Percentiles rank a stretch among this genome's conserved stretches.
Evolutionary conservation across 2,329 filamentous ascomycete genomes (phyloP).

Genomic region (Coniochaeta ligniaria): DNA sequence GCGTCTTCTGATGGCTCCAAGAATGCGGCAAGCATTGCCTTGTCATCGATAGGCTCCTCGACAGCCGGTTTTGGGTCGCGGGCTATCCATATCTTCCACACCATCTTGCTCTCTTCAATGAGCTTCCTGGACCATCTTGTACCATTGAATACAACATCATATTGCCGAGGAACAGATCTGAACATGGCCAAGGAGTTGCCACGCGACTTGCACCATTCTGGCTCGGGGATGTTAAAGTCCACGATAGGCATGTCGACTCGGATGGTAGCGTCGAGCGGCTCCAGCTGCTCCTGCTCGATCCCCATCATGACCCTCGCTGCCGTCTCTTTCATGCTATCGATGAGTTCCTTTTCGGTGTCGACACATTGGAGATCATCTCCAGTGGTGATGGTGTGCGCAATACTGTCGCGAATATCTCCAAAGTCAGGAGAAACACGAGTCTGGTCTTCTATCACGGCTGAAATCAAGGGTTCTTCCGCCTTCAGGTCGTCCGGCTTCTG

Average conservation of each 20-base stretch:
- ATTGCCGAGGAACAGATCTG: conserved; percentile 11
- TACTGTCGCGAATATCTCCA: not conserved
- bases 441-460: not conserved
- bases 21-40: conserved; percentile 8
- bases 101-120: conserved; percentile 13
- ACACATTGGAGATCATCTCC: not conserved
- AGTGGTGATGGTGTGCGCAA: not conserved
- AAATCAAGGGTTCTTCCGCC: not conserved
- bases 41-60: conserved; percentile 13
- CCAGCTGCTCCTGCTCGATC: conserved; percentile 19
- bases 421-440: not conserved
- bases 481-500: not conserved
- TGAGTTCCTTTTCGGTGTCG: conserved; percentile 10
- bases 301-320: conserved; percentile 11
- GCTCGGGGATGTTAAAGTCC: conserved; percentile 17
- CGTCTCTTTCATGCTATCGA: conserved; percentile 7
- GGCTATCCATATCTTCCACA: conserved; percentile 19
- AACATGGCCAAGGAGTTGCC: conserved; percentile 12
- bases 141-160: conserved; percentile 10
- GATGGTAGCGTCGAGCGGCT: conserved; percentile 17
- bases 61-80: not conserved
- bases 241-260: conserved; percentile 18
- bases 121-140: conserved; percentile 16
- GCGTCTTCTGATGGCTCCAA: conserved; percentile 4
- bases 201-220: conserved; percentile 15